These are phyloP conservation scores for Diplosphaera chodatii DNA, from an alignment of 139 green algal species.

Conservation along the genomic window DNA sequence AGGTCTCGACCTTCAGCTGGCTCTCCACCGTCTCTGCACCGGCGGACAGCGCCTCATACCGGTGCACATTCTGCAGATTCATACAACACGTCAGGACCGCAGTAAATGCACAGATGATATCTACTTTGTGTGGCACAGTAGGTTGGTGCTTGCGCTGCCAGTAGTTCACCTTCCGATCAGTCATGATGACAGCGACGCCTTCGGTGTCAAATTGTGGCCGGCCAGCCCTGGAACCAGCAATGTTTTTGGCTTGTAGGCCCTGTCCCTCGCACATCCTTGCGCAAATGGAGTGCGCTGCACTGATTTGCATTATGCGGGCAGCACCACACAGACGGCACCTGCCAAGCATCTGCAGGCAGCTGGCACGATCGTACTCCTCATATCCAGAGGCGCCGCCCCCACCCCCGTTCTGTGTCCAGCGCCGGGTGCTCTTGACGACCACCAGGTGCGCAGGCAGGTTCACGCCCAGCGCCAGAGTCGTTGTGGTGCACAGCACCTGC, in stretches of 20 bases:
- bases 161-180: slow-evolving; percentile 35
- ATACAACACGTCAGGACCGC: too few relatives aligned
- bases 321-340: too few relatives aligned
- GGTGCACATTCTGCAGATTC: slow-evolving; percentile 20
- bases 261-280: too few relatives aligned
- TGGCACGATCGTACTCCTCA: slow-evolving; percentile 79
- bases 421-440: slow-evolving; percentile 77
- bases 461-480: slow-evolving; percentile 84
- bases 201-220: slow-evolving; percentile 90
- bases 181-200: slow-evolving; percentile 93
- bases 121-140: too few relatives aligned
- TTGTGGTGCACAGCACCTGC: slow-evolving; percentile 81
- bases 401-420: slow-evolving; percentile 22
- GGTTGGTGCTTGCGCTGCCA: too few relatives aligned
- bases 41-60: slow-evolving; percentile 51
- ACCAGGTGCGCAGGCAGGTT: slow-evolving; percentile 94
- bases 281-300: too few relatives aligned
- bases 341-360: slow-evolving; percentile 47
- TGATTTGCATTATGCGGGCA: too few relatives aligned
- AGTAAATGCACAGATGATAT: too few relatives aligned
- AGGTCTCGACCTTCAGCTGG: slow-evolving; percentile 40
- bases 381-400: slow-evolving; percentile 44
- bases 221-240: slow-evolving; percentile 52
- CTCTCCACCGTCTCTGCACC: slow-evolving; percentile 59
- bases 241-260: too few relatives aligned